Conservation (phyloP, 805 yeast species). For the Starmerella vaccinii region DNA sequence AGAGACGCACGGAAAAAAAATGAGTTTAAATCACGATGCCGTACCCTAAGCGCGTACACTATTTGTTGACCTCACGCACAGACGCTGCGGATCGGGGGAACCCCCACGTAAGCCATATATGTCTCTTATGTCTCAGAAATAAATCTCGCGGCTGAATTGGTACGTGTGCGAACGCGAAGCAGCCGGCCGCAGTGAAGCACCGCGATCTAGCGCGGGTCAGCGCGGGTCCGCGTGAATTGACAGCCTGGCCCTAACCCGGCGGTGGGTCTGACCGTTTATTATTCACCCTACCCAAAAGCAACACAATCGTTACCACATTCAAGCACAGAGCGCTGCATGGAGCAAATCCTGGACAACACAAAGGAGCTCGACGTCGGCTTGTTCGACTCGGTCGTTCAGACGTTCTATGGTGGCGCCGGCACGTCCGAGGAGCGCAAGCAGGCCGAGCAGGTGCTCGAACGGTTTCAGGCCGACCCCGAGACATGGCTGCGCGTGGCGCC, state of each 20-base stretch:
- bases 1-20: too few species aligned
- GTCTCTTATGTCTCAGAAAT: too few species aligned
- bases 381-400: slow-evolving; percentile 74
- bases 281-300: slow-evolving; percentile 6
- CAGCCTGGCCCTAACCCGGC: not conserved
- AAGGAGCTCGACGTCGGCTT: slow-evolving; percentile 69
- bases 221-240: not conserved
- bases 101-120: too few species aligned
- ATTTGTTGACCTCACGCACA: too few species aligned
- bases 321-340: slow-evolving; percentile 44
- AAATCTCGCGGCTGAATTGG: too few species aligned
- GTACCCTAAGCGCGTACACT: too few species aligned
- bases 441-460: slow-evolving; percentile 34
- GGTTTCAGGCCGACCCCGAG: slow-evolving; percentile 85
- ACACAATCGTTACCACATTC: not conserved
- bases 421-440: slow-evolving; percentile 39
- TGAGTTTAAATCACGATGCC: too few species aligned
- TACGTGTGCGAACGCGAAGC: too few species aligned
- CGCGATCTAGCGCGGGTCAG: too few species aligned
- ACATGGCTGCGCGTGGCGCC: slow-evolving; percentile 93
- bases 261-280: not conserved
- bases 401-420: slow-evolving; percentile 65
- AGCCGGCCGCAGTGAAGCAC: too few species aligned
- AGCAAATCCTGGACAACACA: slow-evolving; percentile 74
- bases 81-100: too few species aligned